Evolutionary conservation across 2,329 filamentous ascomycete genomes (phyloP), one percentile per base, ranked within the genome.

Genomic region (Aureobasidium lini): DNA sequence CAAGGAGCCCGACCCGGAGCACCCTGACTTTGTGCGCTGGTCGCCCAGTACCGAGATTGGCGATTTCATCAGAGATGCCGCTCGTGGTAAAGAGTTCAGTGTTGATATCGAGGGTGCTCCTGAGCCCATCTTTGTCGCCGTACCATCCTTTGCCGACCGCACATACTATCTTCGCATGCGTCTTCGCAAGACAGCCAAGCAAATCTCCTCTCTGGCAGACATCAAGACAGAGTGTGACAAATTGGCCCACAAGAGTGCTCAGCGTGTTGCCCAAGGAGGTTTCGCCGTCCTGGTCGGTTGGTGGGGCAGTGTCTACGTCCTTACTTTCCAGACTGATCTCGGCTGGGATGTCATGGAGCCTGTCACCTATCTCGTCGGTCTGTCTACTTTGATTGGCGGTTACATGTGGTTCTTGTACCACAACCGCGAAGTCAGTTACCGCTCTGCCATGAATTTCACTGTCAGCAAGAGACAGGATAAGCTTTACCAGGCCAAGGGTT

Each of bases 361-460:
- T 0, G 84, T 95, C 2, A 95, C 90, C 36, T 96, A 96, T 69
- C 83, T 96, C 15, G 90, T 89, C 2, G 89, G 90, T n/a, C 78
- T 96, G 64, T 84, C 86, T 0, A 91, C 88, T 11, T 84, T 96
- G 68, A 95, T 96, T 77, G 87, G 87, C 7, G 92, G 90, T 65
- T 96, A 96, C 68, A 78, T 95, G 57, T 96, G 90, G 90, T 96
- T 96, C 71, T 77, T 96, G 11, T 95, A 92, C 74, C 89, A 96
- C 76, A 95, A 92, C 74, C 84, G 89, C 18, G 91, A 96, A 73
- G 85, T 95, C 10, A 89, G 84, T 64, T 96, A 96, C 77, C 86
- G 88, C 65, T 87, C 87, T 2, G 90, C 92, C 31, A 84, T 96
- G 76, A 92, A 95, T 70, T 81, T 95, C 57, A 96, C 92, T 6